These are phyloP conservation scores for Flueggea neowawraea DNA, from an alignment of 441 rosid genomes.

Conservation along the genomic window DNA sequence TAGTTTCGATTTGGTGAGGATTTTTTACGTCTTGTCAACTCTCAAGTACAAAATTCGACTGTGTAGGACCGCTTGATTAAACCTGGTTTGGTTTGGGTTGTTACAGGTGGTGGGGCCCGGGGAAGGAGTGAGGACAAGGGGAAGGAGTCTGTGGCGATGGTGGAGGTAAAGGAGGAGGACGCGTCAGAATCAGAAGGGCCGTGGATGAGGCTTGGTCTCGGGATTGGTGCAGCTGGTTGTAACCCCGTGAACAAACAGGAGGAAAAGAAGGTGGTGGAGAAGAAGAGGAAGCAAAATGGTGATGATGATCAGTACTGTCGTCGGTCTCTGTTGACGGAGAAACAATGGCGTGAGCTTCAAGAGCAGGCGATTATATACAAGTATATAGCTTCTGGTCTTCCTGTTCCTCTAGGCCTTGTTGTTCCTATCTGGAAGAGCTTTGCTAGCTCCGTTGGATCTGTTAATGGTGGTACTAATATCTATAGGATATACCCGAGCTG, in stretches of 20 bases:
- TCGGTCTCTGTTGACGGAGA: conserved; percentile 26
- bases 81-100: not conserved
- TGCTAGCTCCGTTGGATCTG: conserved; percentile 24
- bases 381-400: conserved; percentile 45
- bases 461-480: conserved; percentile 6
- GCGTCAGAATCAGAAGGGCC: conserved; percentile 4
- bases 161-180: conserved; percentile 14
- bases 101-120: conserved; percentile 15
- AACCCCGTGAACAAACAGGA: conserved; percentile 7
- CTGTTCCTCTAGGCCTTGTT: conserved; percentile 48
- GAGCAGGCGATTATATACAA: conserved; percentile 46
- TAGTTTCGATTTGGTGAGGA: no score
- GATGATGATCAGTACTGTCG: not conserved
- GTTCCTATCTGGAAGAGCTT: conserved; percentile 44
- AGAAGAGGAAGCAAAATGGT: no score
- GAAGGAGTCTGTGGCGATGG: conserved; percentile 7
- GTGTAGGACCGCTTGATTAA: not conserved
- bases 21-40: no score
- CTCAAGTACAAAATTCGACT: no score
- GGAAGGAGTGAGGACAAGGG: conserved; percentile 9
- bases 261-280: conserved; percentile 4
- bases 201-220: conserved; percentile 31
- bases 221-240: conserved; percentile 15
- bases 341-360: conserved; percentile 55
- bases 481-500: conserved; percentile 30